phyloP scores from a whole-genome alignment of 2,329 filamentous ascomycete genomes.

The Colletotrichum coccodes region DNA sequence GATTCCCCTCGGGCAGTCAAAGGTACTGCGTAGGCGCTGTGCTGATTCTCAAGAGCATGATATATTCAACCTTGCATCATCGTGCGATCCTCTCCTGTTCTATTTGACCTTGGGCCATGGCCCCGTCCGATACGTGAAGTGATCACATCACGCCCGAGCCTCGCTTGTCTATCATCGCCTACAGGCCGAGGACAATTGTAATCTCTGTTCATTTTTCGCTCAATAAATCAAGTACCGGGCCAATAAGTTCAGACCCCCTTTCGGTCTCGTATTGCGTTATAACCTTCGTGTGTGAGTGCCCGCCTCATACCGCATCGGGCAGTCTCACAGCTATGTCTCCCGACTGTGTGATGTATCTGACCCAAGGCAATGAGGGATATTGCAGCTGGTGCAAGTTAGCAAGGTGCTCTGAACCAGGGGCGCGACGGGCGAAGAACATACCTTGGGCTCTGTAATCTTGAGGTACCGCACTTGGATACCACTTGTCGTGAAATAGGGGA shows the following conservation, averaged over 20 bases:
- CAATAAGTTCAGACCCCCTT: neutral
- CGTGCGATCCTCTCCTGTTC: neutral
- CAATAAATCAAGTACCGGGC: neutral
- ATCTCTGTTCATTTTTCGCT: slow-evolving; percentile 9
- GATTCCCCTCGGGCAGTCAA: too few relatives aligned
- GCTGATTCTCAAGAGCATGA: neutral
- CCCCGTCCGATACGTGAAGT: neutral
- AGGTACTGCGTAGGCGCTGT: too few relatives aligned
- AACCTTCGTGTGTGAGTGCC: neutral
- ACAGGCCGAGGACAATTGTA: neutral
- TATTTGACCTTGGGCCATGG: neutral
- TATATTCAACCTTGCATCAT: slow-evolving; percentile 8
- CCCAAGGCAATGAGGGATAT: slow-evolving; percentile 98
- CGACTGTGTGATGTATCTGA: slow-evolving; percentile 97
- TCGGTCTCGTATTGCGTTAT: neutral
- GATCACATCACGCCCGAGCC: neutral
- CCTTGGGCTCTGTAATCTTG: slow-evolving; percentile 99
- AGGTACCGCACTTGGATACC: slow-evolving; percentile 98
- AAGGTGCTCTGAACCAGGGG: neutral
- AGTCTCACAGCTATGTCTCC: slow-evolving; percentile 95
- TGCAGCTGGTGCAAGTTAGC: slow-evolving; percentile 72
- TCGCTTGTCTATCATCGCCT: slow-evolving; percentile 10
- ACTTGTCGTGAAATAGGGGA: slow-evolving; percentile 99
- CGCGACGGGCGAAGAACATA: slow-evolving; percentile 55
- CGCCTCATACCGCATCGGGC: slow-evolving; percentile 81